Base-by-base conservation (phyloP, 2,329 filamentous ascomycete genomes). In the Colletotrichum lindemuthianum region DNA sequence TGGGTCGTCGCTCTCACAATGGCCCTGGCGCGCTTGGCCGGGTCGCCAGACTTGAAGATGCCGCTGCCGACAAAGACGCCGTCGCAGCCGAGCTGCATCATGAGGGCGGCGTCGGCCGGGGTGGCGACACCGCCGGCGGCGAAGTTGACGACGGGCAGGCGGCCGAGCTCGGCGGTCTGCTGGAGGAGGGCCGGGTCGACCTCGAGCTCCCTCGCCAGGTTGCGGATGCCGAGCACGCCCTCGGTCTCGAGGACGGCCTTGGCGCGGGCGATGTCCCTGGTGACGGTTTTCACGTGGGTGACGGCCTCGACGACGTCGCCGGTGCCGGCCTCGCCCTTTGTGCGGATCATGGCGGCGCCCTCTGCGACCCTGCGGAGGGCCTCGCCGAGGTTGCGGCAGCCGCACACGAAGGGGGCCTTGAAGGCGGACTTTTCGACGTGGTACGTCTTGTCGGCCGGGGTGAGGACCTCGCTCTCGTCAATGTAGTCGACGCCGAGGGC, bases 81-180 rank as follows among this genome's bases (percentile, higher is more conserved):
- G 74, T 99, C 96, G 75, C 96, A 98, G 66, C 96, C 96, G 69
- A 99, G 84, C 84, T 98, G 95, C 96, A 99, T 99, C 95, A 99
- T 81, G 65, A 99, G 84, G 2, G 96, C 96, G 0, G 96, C 96
- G 79, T 99, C 96, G 0, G 96, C 96, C 0, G 96, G 96, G 1
- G 96, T 99, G n/a, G 96, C 96, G n/a, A 99, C 92, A 63, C 96
- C 96, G n/a, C 96, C 96, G 4, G 96, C 96, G 0, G 96, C 96
- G 72, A 99, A 98, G 84, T 98, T 98, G 69, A 99, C 96, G 0
- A 98, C 95, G 2, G 96, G 96, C 59, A 99, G 83, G 54, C 96
- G 86, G 47, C 93, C 93, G 69, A 96, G 84, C 82, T 93, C 88
- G 1, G 93, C 95, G 0, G 92, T 95, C 84, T 97, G 89, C 77